A percentile compares a stretch with the other conserved stretches of the same genome.
phyloP scores from a whole-genome alignment of 2,329 filamentous ascomycete genomes.

The Penicillium griseofulvum region DNA sequence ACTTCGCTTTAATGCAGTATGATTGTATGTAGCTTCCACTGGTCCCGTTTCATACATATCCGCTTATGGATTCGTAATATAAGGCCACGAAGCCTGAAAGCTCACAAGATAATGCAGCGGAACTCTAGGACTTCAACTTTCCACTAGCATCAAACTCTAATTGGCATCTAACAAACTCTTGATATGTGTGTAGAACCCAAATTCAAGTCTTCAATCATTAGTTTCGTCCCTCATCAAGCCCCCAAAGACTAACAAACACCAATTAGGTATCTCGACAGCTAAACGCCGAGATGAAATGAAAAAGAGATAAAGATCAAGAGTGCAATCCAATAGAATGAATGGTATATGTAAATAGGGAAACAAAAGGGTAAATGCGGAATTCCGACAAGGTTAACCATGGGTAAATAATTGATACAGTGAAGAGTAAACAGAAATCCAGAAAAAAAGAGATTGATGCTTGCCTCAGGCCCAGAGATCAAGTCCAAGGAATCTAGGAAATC shows the following conservation, averaged over 20 bases:
- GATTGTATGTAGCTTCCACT: neutral
- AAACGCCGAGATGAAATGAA: neutral
- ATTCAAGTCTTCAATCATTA: neutral
- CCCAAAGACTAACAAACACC: neutral
- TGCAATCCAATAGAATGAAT: constrained; percentile 2
- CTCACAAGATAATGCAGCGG: neutral
- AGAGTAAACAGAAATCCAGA: constrained; percentile 1
- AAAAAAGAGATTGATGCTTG: neutral
- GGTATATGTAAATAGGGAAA: constrained; percentile 7
- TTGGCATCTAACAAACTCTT: neutral
- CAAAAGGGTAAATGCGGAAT: constrained; percentile 3
- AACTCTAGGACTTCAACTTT: neutral
- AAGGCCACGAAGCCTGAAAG: neutral
- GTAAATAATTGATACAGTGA: constrained; percentile 5
- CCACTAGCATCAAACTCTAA: neutral
- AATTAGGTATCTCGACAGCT: neutral
- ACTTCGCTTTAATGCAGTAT: no score
- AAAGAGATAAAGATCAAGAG: neutral
- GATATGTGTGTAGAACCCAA: neutral
- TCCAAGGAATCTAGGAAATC: neutral
- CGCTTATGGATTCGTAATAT: neutral
- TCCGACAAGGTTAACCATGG: neutral
- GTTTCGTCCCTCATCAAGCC: neutral
- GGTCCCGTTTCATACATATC: neutral
- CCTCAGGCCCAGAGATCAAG: neutral